Base-by-base conservation (phyloP, 371 early-diverging fungal genomes). In the Sporodiniella umbellata region DNA sequence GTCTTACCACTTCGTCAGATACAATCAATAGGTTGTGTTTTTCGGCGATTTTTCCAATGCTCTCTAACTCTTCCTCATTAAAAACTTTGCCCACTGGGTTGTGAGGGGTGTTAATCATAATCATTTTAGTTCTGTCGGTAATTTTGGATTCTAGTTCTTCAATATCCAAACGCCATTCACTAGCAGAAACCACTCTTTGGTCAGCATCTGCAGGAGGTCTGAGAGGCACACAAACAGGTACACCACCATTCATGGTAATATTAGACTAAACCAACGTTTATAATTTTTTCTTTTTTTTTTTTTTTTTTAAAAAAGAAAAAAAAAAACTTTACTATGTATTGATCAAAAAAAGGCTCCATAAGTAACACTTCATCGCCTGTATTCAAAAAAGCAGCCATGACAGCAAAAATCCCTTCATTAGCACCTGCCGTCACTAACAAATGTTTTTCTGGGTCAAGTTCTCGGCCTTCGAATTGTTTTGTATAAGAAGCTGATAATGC, bases 61-160 rank as follows among this genome's bases (percentile, higher is more conserved):
- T 83, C 45, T 65, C 60, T 33, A 97, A 70, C 62, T 97, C 98
- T n/a, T 84, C 78, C 33, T 84, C 78, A 14, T 85, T 78, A 63
- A 92, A 96, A 17, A 89, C 87, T 59, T 90, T 89, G 18, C 94
- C 94, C n/a, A 95, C 81, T 4, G 98, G 98, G 67, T 97, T 97
- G 70, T 97, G 93, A 22, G 98, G 98, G 18, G 95, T 97, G 68
- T 96, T 97, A 62, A 97, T 52, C 4, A 97, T 86, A 53, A 96
- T 78, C 58, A 94, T 87, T 79, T 91, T 93, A 35, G 95, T 92
- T 38, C 75, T 77, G 6, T 81, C 68, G 0, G 84, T 91, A 50
- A 95, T 79, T 48, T 90, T 89, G 28, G 81, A 72, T 48, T 85
- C 78, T 10, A 96, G 74, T 62, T 95, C 92, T 25, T 78, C 75